Percentiles rank a stretch among this genome's conserved stretches.
phyloP scores from a whole-genome alignment of 768 basidiomycete genomes.

The Macrolepiota dolichaula region DNA sequence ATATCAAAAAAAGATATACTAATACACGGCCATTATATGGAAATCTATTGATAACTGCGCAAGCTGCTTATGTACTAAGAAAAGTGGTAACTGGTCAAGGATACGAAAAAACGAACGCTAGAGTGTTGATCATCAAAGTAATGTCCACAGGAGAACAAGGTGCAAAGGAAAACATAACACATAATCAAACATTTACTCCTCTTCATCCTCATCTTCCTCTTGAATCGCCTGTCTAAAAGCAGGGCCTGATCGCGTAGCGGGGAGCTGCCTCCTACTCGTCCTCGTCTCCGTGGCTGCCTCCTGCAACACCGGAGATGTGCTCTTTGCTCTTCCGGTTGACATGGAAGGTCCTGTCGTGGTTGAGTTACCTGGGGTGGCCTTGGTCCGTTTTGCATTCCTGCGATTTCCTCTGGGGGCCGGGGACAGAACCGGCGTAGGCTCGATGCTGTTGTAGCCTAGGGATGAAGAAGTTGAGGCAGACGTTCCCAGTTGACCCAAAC shows the following conservation, averaged over 20 bases:
- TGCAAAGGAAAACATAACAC: conserved; percentile 8
- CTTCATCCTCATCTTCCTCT: conserved; percentile 86
- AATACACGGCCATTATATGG: conserved; percentile 1
- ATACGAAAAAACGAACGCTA: neutral
- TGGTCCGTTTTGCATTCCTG: conserved; percentile 28
- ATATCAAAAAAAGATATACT: conserved; percentile 1
- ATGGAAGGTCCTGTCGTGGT: conserved; percentile 18
- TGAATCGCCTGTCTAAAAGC: conserved; percentile 73
- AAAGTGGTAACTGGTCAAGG: neutral
- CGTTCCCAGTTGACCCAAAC: conserved; percentile 63
- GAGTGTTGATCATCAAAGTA: conserved; percentile 2
- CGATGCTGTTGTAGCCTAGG: conserved; percentile 30
- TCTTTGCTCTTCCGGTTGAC: conserved; percentile 39
- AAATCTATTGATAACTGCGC: conserved; percentile 1
- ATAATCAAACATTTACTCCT: conserved; percentile 31
- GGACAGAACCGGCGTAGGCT: conserved; percentile 35
- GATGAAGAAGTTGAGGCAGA: conserved; percentile 27
- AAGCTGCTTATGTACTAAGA: conserved; percentile 5
- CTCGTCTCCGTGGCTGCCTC: conserved; percentile 49
- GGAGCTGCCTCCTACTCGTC: conserved; percentile 65
- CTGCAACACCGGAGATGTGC: conserved; percentile 55
- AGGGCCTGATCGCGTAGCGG: conserved; percentile 62
- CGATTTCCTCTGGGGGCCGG: conserved; percentile 51
- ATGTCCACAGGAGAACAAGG: neutral
- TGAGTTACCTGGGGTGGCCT: conserved; percentile 14